Conservation (phyloP, 495 filamentous ascomycete genomes). For the Trichocladium uniseriatum region DNA sequence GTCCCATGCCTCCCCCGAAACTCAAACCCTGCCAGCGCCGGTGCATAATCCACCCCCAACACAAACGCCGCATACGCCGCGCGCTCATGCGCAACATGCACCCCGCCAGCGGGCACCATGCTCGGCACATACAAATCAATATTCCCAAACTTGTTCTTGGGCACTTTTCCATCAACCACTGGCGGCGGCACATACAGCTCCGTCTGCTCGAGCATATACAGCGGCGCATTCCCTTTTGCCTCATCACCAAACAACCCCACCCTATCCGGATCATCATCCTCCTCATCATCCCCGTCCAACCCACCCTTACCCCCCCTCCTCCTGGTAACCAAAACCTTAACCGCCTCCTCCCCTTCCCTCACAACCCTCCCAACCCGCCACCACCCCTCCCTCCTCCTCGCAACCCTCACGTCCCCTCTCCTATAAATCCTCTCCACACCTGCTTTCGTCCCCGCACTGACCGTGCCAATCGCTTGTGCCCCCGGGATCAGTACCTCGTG, state of each 20-base stretch:
- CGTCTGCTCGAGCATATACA: slow-evolving; percentile 74
- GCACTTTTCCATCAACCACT: slow-evolving; percentile 63
- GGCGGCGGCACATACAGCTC: slow-evolving; percentile 64
- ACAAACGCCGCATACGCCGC: slow-evolving; percentile 65
- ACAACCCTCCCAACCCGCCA: slow-evolving; percentile 75
- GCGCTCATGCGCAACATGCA: slow-evolving; percentile 52
- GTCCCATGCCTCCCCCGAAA: slow-evolving; percentile 78
- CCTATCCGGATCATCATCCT: slow-evolving; percentile 16
- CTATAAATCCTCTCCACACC: slow-evolving; percentile 58
- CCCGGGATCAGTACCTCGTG: slow-evolving; percentile 69
- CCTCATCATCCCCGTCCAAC: slow-evolving; percentile 32
- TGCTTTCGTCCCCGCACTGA: slow-evolving; percentile 53
- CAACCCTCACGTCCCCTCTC: slow-evolving; percentile 65
- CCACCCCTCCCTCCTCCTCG: slow-evolving; percentile 74
- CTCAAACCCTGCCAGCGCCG: slow-evolving; percentile 82
- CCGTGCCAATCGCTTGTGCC: slow-evolving; percentile 63
- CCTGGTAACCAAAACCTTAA: slow-evolving; percentile 52
- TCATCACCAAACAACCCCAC: slow-evolving; percentile 33
- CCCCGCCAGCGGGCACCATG: slow-evolving; percentile 80
- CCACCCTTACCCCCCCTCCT: slow-evolving; percentile 24
- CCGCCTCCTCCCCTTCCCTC: slow-evolving; percentile 61
- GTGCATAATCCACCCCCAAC: slow-evolving; percentile 75
- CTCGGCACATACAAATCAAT: slow-evolving; percentile 83
- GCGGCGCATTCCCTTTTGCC: slow-evolving; percentile 33
- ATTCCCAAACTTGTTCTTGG: slow-evolving; percentile 82